Evolutionary conservation across 768 basidiomycete genomes (phyloP).

Genomic region (Kwoniella botswanensis): DNA sequence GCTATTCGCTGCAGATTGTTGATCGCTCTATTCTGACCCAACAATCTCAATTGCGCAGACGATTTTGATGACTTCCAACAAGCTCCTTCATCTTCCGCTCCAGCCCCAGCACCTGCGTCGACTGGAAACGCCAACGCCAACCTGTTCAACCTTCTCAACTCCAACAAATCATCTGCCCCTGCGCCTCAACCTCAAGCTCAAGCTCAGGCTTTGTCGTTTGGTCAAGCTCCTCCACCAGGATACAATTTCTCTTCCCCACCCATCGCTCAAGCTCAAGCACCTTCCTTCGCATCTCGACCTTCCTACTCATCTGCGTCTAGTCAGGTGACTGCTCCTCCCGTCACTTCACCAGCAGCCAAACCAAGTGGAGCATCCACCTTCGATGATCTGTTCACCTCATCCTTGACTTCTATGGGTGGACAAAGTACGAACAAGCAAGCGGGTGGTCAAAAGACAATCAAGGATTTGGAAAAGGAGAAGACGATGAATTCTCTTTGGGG

Average conservation of each 20-base stretch:
- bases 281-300: constrained; percentile 63
- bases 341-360: constrained; percentile 22
- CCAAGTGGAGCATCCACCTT: constrained; percentile 61
- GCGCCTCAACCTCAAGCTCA: constrained; percentile 23
- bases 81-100: constrained; percentile 39
- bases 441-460: constrained; percentile 72
- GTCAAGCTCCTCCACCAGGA: constrained; percentile 45
- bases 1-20: not conserved
- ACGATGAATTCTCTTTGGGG: constrained; percentile 82
- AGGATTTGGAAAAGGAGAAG: constrained; percentile 88
- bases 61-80: constrained; percentile 63
- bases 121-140: constrained; percentile 40
- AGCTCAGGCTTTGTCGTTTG: constrained; percentile 7
- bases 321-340: constrained; percentile 14
- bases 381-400: constrained; percentile 87
- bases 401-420: constrained; percentile 63
- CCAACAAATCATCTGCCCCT: constrained; percentile 33
- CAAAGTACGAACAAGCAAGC: constrained; percentile 21
- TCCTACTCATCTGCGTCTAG: constrained; percentile 39
- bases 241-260: constrained; percentile 54
- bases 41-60: constrained; percentile 38
- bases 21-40: not conserved
- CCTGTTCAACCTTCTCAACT: constrained; percentile 55
- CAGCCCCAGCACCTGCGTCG: constrained; percentile 29
- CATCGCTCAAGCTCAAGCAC: constrained; percentile 24